Percentiles rank a stretch among this genome's conserved stretches.
Evolutionary conservation across 2,329 filamentous ascomycete species (phyloP).

Genomic region (Capronia coronata): DNA sequence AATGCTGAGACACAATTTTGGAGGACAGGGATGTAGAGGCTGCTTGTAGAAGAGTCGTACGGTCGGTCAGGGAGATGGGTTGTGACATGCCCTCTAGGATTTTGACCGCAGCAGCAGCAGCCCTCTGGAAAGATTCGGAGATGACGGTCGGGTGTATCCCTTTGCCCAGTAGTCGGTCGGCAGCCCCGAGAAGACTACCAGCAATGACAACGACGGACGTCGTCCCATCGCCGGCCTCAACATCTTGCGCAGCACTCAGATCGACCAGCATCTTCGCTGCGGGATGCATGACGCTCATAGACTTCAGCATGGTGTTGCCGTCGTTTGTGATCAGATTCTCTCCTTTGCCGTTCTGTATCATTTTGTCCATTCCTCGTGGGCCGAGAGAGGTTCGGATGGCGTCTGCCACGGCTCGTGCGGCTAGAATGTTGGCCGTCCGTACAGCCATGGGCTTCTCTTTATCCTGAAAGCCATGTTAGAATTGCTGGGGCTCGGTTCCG

Average conservation of each 20-base stretch:
- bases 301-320: conserved; percentile 97
- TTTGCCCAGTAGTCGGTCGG: conserved; percentile 83
- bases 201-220: conserved; percentile 98
- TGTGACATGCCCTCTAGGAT: conserved; percentile 93
- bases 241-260: conserved; percentile 92
- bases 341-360: conserved; percentile 95
- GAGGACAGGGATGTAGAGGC: conserved; percentile 95
- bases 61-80: conserved; percentile 82
- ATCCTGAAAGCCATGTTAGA: conserved; percentile 45
- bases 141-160: conserved; percentile 97
- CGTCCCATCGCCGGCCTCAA: conserved; percentile 96
- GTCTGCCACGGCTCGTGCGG: conserved; percentile 95
- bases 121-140: conserved; percentile 94
- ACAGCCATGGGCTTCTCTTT: conserved; percentile 99
- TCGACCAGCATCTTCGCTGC: conserved; percentile 99
- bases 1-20: conserved; percentile 97
- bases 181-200: conserved; percentile 86
- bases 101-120: conserved; percentile 78
- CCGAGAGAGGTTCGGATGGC: conserved; percentile 95
- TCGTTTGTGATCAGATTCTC: conserved; percentile 99
- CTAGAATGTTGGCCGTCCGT: conserved; percentile 91
- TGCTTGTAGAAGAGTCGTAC: conserved; percentile 84
- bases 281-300: conserved; percentile 99
- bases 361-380: conserved; percentile 97
- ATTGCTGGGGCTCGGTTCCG: conserved; percentile 33